These are phyloP conservation scores for Aspergillus sp. DNA, from an alignment of 2,329 filamentous ascomycete species.

Conservation along the genomic window DNA sequence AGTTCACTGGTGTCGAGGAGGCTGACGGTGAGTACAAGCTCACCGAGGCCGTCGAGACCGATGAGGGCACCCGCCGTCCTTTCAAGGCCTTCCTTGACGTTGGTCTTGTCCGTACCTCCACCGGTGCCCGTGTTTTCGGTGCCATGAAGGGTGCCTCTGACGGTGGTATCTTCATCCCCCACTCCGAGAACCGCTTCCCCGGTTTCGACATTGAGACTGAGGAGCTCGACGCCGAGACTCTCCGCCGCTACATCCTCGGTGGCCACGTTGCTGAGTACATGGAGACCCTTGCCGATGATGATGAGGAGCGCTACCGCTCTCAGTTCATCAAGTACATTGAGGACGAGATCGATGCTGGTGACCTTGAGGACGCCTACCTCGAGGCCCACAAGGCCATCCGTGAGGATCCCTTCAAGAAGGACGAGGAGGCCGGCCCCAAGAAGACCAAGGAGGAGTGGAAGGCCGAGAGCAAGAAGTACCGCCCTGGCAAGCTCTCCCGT, in stretches of 20 bases:
- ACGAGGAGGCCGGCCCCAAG: conserved; percentile 64
- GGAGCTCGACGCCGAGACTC: conserved; percentile 93
- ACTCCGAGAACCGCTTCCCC: conserved; percentile 99
- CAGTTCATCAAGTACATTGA: conserved; percentile 99
- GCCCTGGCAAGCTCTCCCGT: conserved; percentile 67
- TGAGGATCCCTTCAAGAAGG: conserved; percentile 97
- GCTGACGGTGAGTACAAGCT: conserved; percentile 91
- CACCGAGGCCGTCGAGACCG: conserved; percentile 87
- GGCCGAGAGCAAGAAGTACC: conserved; percentile 89
- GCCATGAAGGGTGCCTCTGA: conserved; percentile 99
- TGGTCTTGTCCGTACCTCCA: conserved; percentile 93
- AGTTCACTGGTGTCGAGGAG: conserved; percentile 95
- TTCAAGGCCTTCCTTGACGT: conserved; percentile 99
- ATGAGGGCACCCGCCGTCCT: conserved; percentile 81
- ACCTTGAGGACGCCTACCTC: conserved; percentile 90
- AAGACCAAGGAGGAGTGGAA: conserved; percentile 98
- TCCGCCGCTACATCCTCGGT: conserved; percentile 98
- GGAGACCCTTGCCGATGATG: conserved; percentile 98
- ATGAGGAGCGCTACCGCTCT: conserved; percentile 98
- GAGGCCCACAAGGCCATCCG: conserved; percentile 96
- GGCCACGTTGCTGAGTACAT: conserved; percentile 99
- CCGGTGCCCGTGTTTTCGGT: conserved; percentile 96
- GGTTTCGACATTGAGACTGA: conserved; percentile 95
- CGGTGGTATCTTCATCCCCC: conserved; percentile 91
- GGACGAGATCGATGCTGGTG: conserved; percentile 91